Percentiles rank a stretch among this genome's conserved stretches.
Conservation (phyloP, 2,329 filamentous ascomycete species). For the Ascochyta koolunga region DNA sequence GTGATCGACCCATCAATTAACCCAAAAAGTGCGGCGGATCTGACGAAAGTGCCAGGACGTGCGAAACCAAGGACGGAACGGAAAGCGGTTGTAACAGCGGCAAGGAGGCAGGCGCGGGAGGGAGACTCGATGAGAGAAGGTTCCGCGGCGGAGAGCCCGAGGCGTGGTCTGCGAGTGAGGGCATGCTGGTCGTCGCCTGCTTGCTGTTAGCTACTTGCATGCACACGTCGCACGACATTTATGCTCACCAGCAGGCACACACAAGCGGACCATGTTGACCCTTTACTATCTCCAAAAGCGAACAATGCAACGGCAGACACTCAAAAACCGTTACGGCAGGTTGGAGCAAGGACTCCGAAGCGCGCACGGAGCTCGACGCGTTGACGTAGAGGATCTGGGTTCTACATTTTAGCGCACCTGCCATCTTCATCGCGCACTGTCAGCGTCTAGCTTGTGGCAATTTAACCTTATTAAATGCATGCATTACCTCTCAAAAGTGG, state of each 20-base stretch:
- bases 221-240: neutral
- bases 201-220: conserved; percentile 7
- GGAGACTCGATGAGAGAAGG: conserved; percentile 13
- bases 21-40: conserved; percentile 18
- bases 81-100: conserved; percentile 17
- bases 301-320: neutral
- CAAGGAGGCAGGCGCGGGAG: conserved; percentile 12
- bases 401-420: conserved; percentile 4
- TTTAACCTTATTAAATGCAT: neutral
- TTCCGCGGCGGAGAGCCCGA: conserved; percentile 11
- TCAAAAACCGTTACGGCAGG: too few relatives aligned
- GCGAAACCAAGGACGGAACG: conserved; percentile 21
- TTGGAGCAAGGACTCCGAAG: neutral
- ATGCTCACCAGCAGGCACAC: conserved; percentile 28
- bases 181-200: conserved; percentile 30
- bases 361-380: conserved; percentile 7
- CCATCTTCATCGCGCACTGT: conserved; percentile 3
- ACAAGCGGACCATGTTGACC: conserved; percentile 30
- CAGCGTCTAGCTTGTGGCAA: neutral
- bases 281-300: neutral
- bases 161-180: conserved; percentile 13
- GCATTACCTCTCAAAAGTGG: neutral
- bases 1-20: conserved; percentile 14
- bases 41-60: conserved; percentile 26
- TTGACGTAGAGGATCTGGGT: conserved; percentile 15